Evolutionary conservation across 78 protist species (phyloP).

Genomic region (Tieghemostelium lacteum): DNA sequence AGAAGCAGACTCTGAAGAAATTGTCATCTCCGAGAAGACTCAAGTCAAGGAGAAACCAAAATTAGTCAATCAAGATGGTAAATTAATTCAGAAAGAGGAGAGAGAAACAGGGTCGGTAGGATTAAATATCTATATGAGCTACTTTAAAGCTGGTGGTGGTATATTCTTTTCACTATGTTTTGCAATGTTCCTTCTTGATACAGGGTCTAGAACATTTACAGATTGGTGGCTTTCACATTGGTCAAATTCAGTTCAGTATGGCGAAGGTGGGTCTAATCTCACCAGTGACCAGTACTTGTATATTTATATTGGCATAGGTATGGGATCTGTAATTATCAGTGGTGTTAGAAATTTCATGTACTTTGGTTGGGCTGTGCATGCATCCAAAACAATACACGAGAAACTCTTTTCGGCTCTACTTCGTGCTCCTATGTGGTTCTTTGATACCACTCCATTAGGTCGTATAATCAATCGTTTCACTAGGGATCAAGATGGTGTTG

Average conservation of each 20-base stretch:
- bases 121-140: constrained; percentile 16
- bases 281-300: constrained; percentile 18
- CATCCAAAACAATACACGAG: constrained; percentile 19
- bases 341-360: constrained; percentile 35
- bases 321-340: constrained; percentile 1
- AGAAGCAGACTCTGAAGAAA: constrained; percentile 31
- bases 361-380: constrained; percentile 44
- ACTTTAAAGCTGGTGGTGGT: constrained; percentile 57
- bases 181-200: constrained; percentile 16
- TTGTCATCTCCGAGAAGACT: background rate
- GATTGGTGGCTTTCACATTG: constrained; percentile 81
- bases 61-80: constrained; percentile 34
- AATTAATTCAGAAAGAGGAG: constrained; percentile 51
- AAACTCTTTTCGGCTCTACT: constrained; percentile 44
- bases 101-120: constrained; percentile 78
- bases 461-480: constrained; percentile 98
- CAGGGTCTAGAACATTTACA: constrained; percentile 15
- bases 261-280: background rate
- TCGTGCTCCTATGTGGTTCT: constrained; percentile 94
- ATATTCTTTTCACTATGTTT: background rate
- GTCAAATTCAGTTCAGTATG: background rate
- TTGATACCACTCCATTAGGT: constrained; percentile 98
- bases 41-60: constrained; percentile 51
- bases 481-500: constrained; percentile 86
- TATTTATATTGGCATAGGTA: constrained; percentile 75